Evolutionary conservation across 169 alveolate genomes (phyloP).

Genomic region (Perkinsus olseni): DNA sequence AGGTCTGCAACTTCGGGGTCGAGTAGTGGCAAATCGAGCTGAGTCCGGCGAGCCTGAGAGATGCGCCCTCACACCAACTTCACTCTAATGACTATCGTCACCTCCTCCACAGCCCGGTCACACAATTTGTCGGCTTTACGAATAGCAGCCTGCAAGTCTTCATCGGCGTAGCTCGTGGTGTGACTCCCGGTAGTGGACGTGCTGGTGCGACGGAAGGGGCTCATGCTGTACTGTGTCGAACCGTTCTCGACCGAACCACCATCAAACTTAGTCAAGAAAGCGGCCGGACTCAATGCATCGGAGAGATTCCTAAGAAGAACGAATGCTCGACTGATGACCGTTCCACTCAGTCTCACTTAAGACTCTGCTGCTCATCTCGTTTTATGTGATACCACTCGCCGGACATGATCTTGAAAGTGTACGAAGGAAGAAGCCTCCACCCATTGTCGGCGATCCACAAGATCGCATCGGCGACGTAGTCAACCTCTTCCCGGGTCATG

Average conservation of each 20-base stretch:
- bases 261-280: neutral
- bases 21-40: neutral
- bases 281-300: neutral
- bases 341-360: neutral
- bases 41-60: neutral
- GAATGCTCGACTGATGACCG: neutral
- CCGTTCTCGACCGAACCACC: neutral
- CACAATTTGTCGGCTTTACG: neutral
- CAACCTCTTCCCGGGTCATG: constrained; percentile 54
- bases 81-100: neutral
- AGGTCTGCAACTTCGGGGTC: neutral
- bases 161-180: neutral
- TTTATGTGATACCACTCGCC: constrained; percentile 51
- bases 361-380: neutral
- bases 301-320: neutral
- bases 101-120: neutral
- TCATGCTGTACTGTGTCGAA: neutral
- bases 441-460: constrained; percentile 74
- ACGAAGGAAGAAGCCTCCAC: constrained; percentile 68
- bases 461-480: constrained; percentile 47
- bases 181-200: neutral
- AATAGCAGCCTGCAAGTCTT: neutral
- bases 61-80: neutral
- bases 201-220: neutral
- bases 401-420: constrained; percentile 57